Conservation (phyloP, 2,329 filamentous ascomycete species). For the Leptographium flavum region DNA sequence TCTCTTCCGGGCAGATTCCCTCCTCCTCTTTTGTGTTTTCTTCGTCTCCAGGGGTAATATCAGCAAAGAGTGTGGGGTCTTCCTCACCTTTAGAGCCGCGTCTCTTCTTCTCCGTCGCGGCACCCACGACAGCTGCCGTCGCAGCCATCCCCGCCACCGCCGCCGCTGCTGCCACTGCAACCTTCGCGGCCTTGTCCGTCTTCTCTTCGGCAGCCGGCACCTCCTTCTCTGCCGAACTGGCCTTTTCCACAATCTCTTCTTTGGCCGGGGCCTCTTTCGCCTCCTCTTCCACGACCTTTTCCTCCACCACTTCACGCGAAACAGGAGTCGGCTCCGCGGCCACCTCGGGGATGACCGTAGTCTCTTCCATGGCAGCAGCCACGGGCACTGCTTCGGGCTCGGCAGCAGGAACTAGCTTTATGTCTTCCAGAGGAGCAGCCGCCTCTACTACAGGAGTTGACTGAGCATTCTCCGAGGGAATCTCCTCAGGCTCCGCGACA, state of each 20-base stretch:
- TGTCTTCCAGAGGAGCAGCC: background rate
- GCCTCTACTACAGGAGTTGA: too few relatives aligned
- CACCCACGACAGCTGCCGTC: background rate
- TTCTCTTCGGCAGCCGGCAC: background rate
- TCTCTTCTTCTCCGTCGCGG: background rate
- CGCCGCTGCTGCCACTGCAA: background rate
- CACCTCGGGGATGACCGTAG: background rate
- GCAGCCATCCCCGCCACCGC: background rate
- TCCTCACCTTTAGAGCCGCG: slow-evolving; percentile 5
- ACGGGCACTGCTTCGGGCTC: background rate
- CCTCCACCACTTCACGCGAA: background rate
- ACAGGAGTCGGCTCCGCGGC: background rate
- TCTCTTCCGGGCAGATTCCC: slow-evolving; percentile 18
- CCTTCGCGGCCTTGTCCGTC: background rate
- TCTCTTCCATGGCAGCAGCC: background rate
- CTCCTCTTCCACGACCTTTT: background rate
- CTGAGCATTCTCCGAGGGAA: too few relatives aligned
- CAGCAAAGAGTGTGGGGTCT: background rate
- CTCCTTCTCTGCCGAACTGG: background rate
- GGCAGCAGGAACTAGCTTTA: background rate
- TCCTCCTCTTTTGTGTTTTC: background rate
- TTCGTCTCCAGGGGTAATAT: slow-evolving; percentile 5
- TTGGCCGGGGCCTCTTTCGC: background rate
- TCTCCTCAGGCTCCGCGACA: too few relatives aligned
- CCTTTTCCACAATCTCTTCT: background rate